Percentiles rank a stretch among this genome's conserved stretches.
These are phyloP conservation scores for Pilaira anomala DNA, from an alignment of 192 early-diverging fungal species.

Conservation along the genomic window DNA sequence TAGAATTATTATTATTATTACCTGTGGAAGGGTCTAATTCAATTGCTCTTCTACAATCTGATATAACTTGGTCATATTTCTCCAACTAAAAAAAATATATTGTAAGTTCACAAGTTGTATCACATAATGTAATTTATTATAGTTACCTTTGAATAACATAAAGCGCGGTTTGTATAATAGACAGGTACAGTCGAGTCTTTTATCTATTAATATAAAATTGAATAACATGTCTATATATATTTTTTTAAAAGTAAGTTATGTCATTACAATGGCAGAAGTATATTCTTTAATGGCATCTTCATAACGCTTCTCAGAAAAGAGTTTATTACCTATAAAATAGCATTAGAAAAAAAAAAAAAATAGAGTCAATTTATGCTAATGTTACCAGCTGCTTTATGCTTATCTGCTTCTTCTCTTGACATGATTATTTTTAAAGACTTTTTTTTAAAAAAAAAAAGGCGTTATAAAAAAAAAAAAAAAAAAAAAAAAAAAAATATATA, in stretches of 20 bases:
- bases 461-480: background rate
- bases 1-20: constrained; percentile 11
- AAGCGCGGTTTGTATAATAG: constrained; percentile 84
- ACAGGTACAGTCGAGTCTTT: constrained; percentile 56
- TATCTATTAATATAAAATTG: constrained; percentile 39
- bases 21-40: constrained; percentile 62
- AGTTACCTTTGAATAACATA: constrained; percentile 62
- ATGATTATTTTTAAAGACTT: background rate
- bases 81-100: constrained; percentile 40
- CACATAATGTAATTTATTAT: too few relatives aligned
- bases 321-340: constrained; percentile 63
- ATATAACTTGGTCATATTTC: constrained; percentile 50
- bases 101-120: background rate
- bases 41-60: constrained; percentile 65
- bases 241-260: background rate
- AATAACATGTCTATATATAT: background rate
- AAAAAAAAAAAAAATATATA: background rate
- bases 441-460: background rate
- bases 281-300: constrained; percentile 70
- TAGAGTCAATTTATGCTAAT: background rate
- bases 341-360: too few relatives aligned
- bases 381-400: constrained; percentile 23
- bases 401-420: constrained; percentile 26
- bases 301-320: constrained; percentile 56
- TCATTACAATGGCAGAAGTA: constrained; percentile 66